These are phyloP conservation scores for Chenopodium suecicum DNA, from an alignment of 148 eudicot species.

Conservation along the genomic window DNA sequence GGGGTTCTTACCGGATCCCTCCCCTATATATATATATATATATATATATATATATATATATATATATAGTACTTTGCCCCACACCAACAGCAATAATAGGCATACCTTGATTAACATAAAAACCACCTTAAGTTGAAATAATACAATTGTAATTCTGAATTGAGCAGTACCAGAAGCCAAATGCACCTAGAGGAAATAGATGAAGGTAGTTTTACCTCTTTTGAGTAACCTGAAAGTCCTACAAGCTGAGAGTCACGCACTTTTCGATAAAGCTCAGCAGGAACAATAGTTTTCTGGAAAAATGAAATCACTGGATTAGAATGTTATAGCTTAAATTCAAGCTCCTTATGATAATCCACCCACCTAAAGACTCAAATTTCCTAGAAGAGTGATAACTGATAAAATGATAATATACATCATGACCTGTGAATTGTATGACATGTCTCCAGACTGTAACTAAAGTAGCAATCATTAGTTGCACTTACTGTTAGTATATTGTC, in stretches of 20 bases:
- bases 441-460: not conserved
- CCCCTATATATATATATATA: no score
- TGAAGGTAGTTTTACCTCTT: constrained; percentile 47
- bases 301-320: constrained; percentile 19
- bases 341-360: not conserved
- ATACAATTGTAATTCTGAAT: not conserved
- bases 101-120: constrained; percentile 52
- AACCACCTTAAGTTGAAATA: not conserved
- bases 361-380: not conserved
- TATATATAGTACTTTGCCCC: constrained; percentile 69
- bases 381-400: not conserved
- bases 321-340: not conserved
- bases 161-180: not conserved
- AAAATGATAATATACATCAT: not conserved
- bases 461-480: constrained; percentile 12
- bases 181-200: not conserved
- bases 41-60: no score
- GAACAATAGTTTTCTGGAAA: constrained; percentile 86
- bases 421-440: not conserved
- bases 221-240: constrained; percentile 87
- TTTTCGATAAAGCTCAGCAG: constrained; percentile 65
- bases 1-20: no score
- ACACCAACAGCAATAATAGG: constrained; percentile 91
- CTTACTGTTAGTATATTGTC: constrained; percentile 77
- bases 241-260: constrained; percentile 86